Evolutionary conservation across 2,329 filamentous ascomycete genomes (phyloP).

Genomic region (Scedosporium aurantiacum): DNA sequence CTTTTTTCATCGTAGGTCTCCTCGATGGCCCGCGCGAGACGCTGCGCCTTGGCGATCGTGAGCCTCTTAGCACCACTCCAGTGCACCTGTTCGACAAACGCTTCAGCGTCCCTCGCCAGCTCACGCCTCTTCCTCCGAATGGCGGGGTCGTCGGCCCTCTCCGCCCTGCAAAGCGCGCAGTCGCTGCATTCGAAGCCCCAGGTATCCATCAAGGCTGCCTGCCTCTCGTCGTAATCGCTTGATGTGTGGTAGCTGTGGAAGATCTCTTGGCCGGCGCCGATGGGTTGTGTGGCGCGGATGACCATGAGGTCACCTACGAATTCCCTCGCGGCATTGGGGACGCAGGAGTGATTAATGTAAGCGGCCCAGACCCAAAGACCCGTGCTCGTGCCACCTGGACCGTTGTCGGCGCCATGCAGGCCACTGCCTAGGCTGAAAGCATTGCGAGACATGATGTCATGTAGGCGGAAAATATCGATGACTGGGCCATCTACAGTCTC

Average conservation of each 20-base stretch:
- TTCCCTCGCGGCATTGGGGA: slow-evolving; percentile 21
- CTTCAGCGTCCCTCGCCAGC: slow-evolving; percentile 13
- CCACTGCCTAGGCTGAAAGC: slow-evolving; percentile 20
- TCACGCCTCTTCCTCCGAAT: slow-evolving; percentile 14
- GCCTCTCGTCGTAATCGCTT: slow-evolving; percentile 16
- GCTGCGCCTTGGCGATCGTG: slow-evolving; percentile 14
- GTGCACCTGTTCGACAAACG: slow-evolving; percentile 11
- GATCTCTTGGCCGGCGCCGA: slow-evolving; percentile 24
- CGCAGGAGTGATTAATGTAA: slow-evolving; percentile 31
- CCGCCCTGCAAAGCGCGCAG: slow-evolving; percentile 25
- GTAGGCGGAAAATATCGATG: slow-evolving; percentile 26
- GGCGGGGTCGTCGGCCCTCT: slow-evolving; percentile 12
- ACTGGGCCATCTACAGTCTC: slow-evolving; percentile 20
- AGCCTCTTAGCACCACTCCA: slow-evolving; percentile 10
- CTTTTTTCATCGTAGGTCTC: slow-evolving; percentile 17
- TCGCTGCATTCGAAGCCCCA: slow-evolving; percentile 29
- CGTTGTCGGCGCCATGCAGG: slow-evolving; percentile 7
- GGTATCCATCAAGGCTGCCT: slow-evolving; percentile 15
- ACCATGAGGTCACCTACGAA: slow-evolving; percentile 34
- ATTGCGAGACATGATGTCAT: slow-evolving; percentile 27
- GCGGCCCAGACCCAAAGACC: slow-evolving; percentile 28
- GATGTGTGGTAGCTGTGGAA: slow-evolving; percentile 25
- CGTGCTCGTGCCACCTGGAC: slow-evolving; percentile 16
- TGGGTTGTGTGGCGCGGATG: slow-evolving; percentile 23
- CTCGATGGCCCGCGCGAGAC: slow-evolving; percentile 14